Evolutionary conservation across 2,329 filamentous ascomycete species (phyloP), one percentile per base, ranked within the genome.

Genomic region (Bipolaris zeicola): DNA sequence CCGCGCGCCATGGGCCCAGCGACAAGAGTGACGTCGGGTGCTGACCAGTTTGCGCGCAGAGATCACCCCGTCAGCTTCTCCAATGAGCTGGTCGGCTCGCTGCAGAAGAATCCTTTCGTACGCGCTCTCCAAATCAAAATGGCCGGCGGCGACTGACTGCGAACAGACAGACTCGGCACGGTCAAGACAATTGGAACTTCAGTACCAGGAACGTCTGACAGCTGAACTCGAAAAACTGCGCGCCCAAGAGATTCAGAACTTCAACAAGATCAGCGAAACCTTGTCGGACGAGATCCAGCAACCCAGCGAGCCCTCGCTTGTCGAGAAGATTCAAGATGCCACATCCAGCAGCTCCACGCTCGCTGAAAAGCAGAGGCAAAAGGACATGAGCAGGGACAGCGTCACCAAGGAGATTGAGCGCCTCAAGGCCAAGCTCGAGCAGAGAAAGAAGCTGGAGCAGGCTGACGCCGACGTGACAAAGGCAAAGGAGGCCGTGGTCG

Each of bases 101-200:
- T 98, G 60, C 91, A 96, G 77, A 85, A 87, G 60, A 96, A 87
- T 81, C 85, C 89, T 68, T 92, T 97, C 87, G 93, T 96, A 84
- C 52, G 67, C 57, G 3, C 7, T 13, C 26, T 8, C 13, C 1
- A 38, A 28, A 28, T 4, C 13, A 16, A 39, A 33, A 10, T 16
- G 33, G 16, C 34, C 18, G 26, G 34, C 33, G 45, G 36, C 22
- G 8, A 18, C 20, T 20, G 37, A 43, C 38, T 47, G 22, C 45
- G 34, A 20, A 49, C 74, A 98, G 94, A 94, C 90, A 78, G 93
- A 98, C 80, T 87, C 88, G 58, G 93, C 92, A 64, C 92, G 94
- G 74, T 85, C 89, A 70, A 91, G 91, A 79, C 83, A 88, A 72
- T 81, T 92, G 76, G 94, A 98, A 80, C 87, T 95, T 62, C 89